Base-by-base conservation (phyloP, 1,284 basidiomycete species). In the Pseudozyma pruni region DNA sequence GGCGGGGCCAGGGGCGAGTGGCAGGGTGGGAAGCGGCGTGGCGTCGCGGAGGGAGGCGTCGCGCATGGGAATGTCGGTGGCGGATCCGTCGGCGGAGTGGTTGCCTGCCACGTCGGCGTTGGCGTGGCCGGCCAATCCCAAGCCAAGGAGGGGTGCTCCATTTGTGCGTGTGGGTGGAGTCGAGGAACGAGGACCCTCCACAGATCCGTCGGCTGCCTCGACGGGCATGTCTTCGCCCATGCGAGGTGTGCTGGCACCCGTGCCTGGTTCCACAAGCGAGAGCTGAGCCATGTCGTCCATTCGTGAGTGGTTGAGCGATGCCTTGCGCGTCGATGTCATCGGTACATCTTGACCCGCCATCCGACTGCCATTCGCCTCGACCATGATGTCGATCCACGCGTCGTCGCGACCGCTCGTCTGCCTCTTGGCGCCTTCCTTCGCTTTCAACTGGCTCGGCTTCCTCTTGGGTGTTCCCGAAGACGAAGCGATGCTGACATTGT, bases 321-420 rank as follows among this genome's bases (percentile, higher is more conserved):
- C 35, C 33, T 50, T 58, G 2, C 54, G 22, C 13, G 34, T 29
- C 8, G 22, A n/a, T 7, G 20, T 20, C 1, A 17, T 6, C 0
- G 49, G 42, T 4, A 63, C 74, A 43, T 76, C 74, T 44, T 72
- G 74, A 9, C 63, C 72, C 2, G 16, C 32, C 74, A 76, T 64
- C 39, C 72, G 37, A 14, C 27, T 55, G 19, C 56, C 59, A 32
- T 64, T 64, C 9, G 60, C 43, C 39, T 61, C 60, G 33, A 75
- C 42, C 49, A 74, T 17, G 35, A 79, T 63, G 45, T 79, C 77
- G 35, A 79, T 49, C 77, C 77, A 79, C 2, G 67, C 53, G 35
- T 78, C 75, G n/a, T 64, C 51, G 5, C 31, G 7, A 1, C 60
- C 69, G 31, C 54, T 52, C 19, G 43, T 54, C 34, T 51, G 39